phyloP scores from a whole-genome alignment of 2,329 filamentous ascomycete genomes.

The Ceratocystiopsis minuta region DNA sequence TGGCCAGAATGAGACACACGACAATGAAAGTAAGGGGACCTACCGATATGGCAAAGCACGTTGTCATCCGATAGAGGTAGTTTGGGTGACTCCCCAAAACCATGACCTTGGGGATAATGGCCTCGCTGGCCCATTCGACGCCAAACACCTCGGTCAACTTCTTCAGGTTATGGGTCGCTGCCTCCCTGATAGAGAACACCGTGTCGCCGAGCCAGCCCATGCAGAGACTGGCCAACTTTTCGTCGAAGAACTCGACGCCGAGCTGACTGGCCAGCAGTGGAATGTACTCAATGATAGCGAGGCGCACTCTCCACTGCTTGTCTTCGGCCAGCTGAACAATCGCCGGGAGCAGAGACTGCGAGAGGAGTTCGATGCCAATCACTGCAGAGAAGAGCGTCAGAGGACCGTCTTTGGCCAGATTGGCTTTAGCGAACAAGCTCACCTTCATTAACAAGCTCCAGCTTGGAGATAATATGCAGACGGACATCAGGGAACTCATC shows the following conservation, averaged over 20 bases:
- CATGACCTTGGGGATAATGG: slow-evolving; percentile 97
- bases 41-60: slow-evolving; percentile 97
- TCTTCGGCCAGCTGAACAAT: slow-evolving; percentile 96
- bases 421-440: slow-evolving; percentile 2
- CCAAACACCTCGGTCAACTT: slow-evolving; percentile 98
- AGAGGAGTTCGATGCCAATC: slow-evolving; percentile 92
- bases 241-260: slow-evolving; percentile 94
- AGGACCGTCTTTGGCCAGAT: neutral
- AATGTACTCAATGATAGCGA: slow-evolving; percentile 99
- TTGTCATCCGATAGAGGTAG: slow-evolving; percentile 99
- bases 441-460: slow-evolving; percentile 95
- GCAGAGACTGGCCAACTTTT: slow-evolving; percentile 86
- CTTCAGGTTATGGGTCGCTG: slow-evolving; percentile 91
- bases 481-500: slow-evolving; percentile 97
- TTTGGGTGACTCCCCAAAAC: slow-evolving; percentile 96
- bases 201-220: slow-evolving; percentile 98
- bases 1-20: neutral
- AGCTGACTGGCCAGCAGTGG: slow-evolving; percentile 88
- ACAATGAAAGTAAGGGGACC: slow-evolving; percentile 21
- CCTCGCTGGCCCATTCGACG: slow-evolving; percentile 90
- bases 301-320: slow-evolving; percentile 95
- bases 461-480: slow-evolving; percentile 98
- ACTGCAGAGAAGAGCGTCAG: slow-evolving; percentile 32
- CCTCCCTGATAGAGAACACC: slow-evolving; percentile 95
- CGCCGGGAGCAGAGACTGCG: slow-evolving; percentile 86